These are phyloP conservation scores for Lactarius quietus DNA, from an alignment of 768 basidiomycete species.

Conservation along the genomic window DNA sequence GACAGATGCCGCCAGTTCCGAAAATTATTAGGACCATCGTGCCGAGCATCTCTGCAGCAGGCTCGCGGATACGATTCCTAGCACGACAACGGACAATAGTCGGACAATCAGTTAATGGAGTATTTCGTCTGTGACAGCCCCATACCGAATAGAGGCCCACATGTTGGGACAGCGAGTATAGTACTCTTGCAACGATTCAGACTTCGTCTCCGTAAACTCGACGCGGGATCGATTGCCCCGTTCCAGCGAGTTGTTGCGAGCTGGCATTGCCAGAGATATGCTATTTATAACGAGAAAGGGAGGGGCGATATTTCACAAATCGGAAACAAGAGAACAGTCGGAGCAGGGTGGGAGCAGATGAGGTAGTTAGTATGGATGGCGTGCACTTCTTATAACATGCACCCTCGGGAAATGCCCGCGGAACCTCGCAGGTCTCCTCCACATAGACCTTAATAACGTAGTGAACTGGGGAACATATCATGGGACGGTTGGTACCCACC, in stretches of 20 bases:
- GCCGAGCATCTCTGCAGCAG: conserved; percentile 14
- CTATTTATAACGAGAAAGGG: too few relatives aligned
- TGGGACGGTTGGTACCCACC: background rate
- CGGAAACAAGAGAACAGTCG: background rate
- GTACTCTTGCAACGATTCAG: conserved; percentile 3
- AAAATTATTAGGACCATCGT: conserved; percentile 20
- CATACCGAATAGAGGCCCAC: conserved; percentile 8
- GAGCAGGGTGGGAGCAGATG: too few relatives aligned
- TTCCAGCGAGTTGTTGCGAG: background rate
- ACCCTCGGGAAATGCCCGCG: background rate
- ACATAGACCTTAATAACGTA: too few relatives aligned
- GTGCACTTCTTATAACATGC: background rate
- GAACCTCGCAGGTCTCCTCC: background rate
- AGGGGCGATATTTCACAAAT: background rate
- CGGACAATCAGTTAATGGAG: background rate
- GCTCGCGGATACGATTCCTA: conserved; percentile 14
- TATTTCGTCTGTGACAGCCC: too few relatives aligned
- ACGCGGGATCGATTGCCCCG: background rate
- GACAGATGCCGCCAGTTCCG: conserved; percentile 16
- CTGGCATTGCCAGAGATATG: background rate
- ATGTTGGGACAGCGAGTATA: conserved; percentile 9
- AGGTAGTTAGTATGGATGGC: background rate
- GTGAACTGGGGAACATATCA: background rate
- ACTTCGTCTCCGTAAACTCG: background rate
- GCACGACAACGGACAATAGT: too few relatives aligned